Conservation (phyloP, 441 rosid genomes). For the Aquilaria agallochum region DNA sequence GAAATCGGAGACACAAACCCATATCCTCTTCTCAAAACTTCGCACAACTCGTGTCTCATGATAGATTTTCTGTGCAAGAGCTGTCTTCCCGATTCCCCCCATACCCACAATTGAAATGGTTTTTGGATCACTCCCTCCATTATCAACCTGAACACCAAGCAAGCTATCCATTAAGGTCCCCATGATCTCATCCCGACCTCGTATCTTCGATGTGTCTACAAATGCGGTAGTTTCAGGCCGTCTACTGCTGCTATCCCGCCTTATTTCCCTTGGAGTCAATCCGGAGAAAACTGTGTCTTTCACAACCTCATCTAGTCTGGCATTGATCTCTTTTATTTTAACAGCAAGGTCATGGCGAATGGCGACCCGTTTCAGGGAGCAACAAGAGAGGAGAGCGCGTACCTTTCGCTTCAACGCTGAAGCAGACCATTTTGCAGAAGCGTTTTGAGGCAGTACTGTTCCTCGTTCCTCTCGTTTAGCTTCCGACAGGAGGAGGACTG, state of each 20-base stretch:
- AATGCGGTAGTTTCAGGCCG: neutral
- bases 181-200: constrained; percentile 3
- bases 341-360: neutral
- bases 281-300: neutral
- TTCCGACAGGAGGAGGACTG: neutral
- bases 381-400: neutral
- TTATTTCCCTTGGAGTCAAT: neutral
- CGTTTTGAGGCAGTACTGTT: neutral
- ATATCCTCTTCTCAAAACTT: constrained; percentile 3
- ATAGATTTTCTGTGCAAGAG: neutral
- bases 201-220: neutral
- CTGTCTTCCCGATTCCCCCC: constrained; percentile 6
- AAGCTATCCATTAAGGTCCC: neutral
- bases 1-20: constrained; percentile 11
- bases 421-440: too few species aligned
- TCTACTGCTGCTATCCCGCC: neutral
- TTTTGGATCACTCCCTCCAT: neutral
- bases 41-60: neutral
- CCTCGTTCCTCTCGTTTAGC: neutral
- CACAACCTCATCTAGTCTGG: neutral
- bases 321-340: neutral
- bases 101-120: constrained; percentile 10
- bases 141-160: neutral
- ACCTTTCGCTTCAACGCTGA: neutral
- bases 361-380: neutral